phyloP scores from a whole-genome alignment of 441 rosid genomes.

The Flueggea neowawraea region DNA sequence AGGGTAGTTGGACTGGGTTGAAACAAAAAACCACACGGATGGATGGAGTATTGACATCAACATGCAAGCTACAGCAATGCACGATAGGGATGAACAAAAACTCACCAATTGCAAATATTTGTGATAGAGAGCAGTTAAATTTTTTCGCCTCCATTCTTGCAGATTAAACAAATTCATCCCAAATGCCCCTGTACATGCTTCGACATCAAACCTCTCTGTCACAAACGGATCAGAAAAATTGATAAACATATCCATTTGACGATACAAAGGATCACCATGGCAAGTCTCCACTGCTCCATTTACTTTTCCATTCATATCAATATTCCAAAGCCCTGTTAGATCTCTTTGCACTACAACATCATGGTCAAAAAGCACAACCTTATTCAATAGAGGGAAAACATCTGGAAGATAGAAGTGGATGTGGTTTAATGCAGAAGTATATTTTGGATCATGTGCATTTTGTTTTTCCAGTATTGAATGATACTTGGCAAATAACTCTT shows the following conservation, averaged over 20 bases:
- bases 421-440: constrained; percentile 64
- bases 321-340: constrained; percentile 62
- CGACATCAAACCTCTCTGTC: constrained; percentile 47
- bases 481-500: constrained; percentile 47
- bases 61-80: neutral
- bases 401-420: constrained; percentile 89
- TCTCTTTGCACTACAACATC: constrained; percentile 90
- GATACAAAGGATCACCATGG: constrained; percentile 53
- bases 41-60: no score
- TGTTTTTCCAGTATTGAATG: constrained; percentile 48
- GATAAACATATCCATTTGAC: constrained; percentile 53
- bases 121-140: constrained; percentile 59
- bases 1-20: no score
- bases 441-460: constrained; percentile 64
- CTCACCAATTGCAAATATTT: constrained; percentile 57
- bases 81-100: constrained; percentile 1
- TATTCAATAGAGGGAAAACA: constrained; percentile 65
- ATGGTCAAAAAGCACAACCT: constrained; percentile 82
- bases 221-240: constrained; percentile 74
- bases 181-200: constrained; percentile 89
- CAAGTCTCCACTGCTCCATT: constrained; percentile 92
- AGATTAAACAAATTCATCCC: constrained; percentile 92
- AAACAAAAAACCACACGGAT: no score
- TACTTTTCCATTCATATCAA: constrained; percentile 77
- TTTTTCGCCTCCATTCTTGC: constrained; percentile 68